A percentile compares a stretch with the other conserved stretches of the same genome.
Conservation (phyloP, 495 filamentous ascomycete species). For the Penicillium canariense region DNA sequence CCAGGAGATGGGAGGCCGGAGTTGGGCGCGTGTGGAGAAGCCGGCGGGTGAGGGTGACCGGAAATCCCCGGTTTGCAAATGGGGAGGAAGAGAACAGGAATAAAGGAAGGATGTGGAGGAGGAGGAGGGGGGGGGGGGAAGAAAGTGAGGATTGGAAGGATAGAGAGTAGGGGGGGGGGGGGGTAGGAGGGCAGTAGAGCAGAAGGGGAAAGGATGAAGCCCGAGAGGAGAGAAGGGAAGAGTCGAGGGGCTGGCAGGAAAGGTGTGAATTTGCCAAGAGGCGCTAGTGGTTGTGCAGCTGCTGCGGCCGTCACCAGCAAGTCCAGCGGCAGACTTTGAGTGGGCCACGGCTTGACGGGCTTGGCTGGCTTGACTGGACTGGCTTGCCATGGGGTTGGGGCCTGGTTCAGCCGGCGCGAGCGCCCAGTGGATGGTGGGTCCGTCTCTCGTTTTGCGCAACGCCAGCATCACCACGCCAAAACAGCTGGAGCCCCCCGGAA, state of each 20-base stretch:
- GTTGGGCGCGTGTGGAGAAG: conserved; percentile 4
- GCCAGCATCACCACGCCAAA: conserved; percentile 21
- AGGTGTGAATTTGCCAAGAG: conserved; percentile 45
- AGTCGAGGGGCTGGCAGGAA: conserved; percentile 51
- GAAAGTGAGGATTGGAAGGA: conserved; percentile 7
- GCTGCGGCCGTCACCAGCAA: conserved; percentile 34
- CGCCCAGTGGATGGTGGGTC: conserved; percentile 2
- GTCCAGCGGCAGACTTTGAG: conserved; percentile 1
- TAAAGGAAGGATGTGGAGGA: conserved; percentile 10
- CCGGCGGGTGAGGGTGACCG: too few species aligned
- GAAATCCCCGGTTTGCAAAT: not conserved
- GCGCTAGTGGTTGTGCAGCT: conserved; percentile 52
- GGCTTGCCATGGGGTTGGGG: too few species aligned
- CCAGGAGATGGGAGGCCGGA: not conserved
- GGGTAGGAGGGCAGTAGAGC: conserved; percentile 7
- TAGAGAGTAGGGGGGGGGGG: conserved; percentile 10
- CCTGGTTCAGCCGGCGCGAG: too few species aligned
- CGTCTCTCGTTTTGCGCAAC: too few species aligned
- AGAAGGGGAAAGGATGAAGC: conserved; percentile 22
- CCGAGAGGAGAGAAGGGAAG: conserved; percentile 29
- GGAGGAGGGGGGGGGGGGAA: conserved; percentile 9
- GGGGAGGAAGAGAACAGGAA: conserved; percentile 14
- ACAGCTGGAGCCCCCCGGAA: conserved; percentile 34
- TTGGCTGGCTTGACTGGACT: too few species aligned
- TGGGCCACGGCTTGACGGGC: not conserved